Base-by-base conservation (phyloP, 1,139 yeast genomes). In the Yamadazyma taylorii region DNA sequence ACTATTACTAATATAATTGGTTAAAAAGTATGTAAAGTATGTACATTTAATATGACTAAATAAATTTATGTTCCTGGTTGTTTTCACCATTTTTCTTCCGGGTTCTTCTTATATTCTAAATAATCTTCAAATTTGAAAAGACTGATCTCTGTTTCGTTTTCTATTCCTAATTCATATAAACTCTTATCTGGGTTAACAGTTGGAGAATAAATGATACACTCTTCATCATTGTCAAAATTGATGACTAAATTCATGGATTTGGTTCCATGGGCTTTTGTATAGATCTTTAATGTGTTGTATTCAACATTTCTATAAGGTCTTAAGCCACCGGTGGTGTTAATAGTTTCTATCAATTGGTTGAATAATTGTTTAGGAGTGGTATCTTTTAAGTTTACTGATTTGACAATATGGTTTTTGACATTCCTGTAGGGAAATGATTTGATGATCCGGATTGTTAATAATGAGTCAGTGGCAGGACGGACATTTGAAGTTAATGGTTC, bases 401-500 rank as follows among this genome's bases (percentile, higher is more conserved):
- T 79, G 38, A 89, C 64, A 8, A 94, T 78, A 47, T 85, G 72
- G 57, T 89, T 90, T 59, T 84, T 86, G 41, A 90, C 90, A 48
- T 92, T 89, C 58, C 98, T 73, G 64, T 88, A 90, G 13, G 95
- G 94, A 56, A 92, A 92, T 0, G 97, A 88, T 58, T 90, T 90
- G 56, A 92, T 78, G 21, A 92, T 78, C 37, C 99, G 77, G 9
- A 94, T 73, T 0, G 98, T 92, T 32, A 92, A 60, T 14, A 88
- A 78, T 0, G 96, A 82, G 55, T 76, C 78, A 7, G 83, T 75
- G 24, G 74, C 75, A 3, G 88, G 88, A 38, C 86, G 71, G n/a
- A 75, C 80, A 33, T 76, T 74, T 2, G 87, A 79, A 1, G 87
- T 81, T 41, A 81, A 63, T 1, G 88, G 86, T 50, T 81, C 86